Conservation (phyloP, 1,284 basidiomycete genomes). For the Taiwanofungus camphoratus region DNA sequence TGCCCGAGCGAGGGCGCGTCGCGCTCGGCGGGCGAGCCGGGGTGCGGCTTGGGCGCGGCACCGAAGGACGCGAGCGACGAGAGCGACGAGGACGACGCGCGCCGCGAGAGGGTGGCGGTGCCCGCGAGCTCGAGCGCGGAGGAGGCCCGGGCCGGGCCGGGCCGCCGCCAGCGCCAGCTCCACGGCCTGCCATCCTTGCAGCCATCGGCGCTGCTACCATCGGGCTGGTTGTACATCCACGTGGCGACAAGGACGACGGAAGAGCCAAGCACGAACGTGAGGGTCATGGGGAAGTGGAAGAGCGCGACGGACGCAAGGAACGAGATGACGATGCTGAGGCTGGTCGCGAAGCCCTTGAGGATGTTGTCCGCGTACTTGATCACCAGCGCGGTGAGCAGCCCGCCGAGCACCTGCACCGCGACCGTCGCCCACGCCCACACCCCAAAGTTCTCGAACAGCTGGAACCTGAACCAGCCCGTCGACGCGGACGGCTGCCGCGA, state of each 20-base stretch:
- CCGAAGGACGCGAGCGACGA: slow-evolving; percentile 22
- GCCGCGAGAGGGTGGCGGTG: slow-evolving; percentile 24
- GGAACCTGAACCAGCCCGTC: background rate
- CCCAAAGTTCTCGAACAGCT: slow-evolving; percentile 72
- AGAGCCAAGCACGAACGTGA: slow-evolving; percentile 82
- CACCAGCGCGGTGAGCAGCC: slow-evolving; percentile 84
- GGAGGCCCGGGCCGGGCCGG: slow-evolving; percentile 16
- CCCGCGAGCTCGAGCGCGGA: slow-evolving; percentile 24
- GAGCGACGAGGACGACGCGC: slow-evolving; percentile 27
- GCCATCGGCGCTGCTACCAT: slow-evolving; percentile 1
- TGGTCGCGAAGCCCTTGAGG: slow-evolving; percentile 93
- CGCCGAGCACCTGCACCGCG: slow-evolving; percentile 84
- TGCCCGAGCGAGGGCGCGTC: slow-evolving; percentile 22
- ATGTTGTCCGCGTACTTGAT: slow-evolving; percentile 91
- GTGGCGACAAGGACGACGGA: slow-evolving; percentile 83
- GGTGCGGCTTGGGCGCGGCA: slow-evolving; percentile 22
- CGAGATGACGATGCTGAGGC: slow-evolving; percentile 87
- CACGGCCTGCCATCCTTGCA: slow-evolving; percentile 19
- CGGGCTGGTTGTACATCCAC: slow-evolving; percentile 78
- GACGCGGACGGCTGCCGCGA: slow-evolving; percentile 9
- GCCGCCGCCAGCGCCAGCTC: slow-evolving; percentile 25
- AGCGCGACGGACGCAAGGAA: slow-evolving; percentile 89
- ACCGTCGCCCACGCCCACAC: slow-evolving; percentile 94
- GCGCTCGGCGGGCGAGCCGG: slow-evolving; percentile 26
- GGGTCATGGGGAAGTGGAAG: slow-evolving; percentile 86